Evolutionary conservation across 2,329 filamentous ascomycete genomes (phyloP), one percentile per base, ranked within the genome.

Genomic region (Decorospora gaudefroyi): DNA sequence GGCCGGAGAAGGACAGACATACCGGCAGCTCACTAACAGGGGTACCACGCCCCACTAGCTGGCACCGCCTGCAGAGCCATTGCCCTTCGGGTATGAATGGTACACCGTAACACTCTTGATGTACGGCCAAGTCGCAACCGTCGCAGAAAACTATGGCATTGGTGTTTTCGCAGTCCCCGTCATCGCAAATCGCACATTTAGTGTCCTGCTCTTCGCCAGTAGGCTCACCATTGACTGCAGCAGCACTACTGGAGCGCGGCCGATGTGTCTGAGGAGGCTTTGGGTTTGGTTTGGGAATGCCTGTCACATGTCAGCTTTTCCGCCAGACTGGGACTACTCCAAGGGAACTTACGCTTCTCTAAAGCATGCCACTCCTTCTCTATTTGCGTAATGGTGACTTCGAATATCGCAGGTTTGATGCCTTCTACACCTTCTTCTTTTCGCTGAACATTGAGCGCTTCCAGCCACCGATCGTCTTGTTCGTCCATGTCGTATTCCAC

Each of bases 401-500:
- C 93, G 63, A 99, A 96, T 36, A 96, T 84, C 51, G 95, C 91
- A 13, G 91, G 88, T 34, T 91, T 95, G 61, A 99, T 93, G 2
- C 84, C 78, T 57, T 95, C 89, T 15, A 89, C 82, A 31, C 86
- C 84, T 55, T 87, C 82, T 16, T 81, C 79, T 65, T 85, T 88
- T 45, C 93, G 83, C 60, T 87, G 84, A 9, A 76, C 74, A 61
- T 99, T 99, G 66, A 92, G 83, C 26, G 84, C 82, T 58, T 93
- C 87, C 17, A 99, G 76, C 93, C 93, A 99, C 74, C 91, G 90
- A 57, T 96, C 90, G 68, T 99, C 93, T 65, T 99, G 93, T 72
- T 99, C 93, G 65, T 99, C 93, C 93, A 99, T 99, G 69, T 99
- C 93, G 68, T 99, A 99, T 68, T 99, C 93, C 13, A 99, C 93